A percentile compares a stretch with the other conserved stretches of the same genome.
Evolutionary conservation across 495 filamentous ascomycete genomes (phyloP).

Genomic region (Pseudoneurospora amorphoporcata): DNA sequence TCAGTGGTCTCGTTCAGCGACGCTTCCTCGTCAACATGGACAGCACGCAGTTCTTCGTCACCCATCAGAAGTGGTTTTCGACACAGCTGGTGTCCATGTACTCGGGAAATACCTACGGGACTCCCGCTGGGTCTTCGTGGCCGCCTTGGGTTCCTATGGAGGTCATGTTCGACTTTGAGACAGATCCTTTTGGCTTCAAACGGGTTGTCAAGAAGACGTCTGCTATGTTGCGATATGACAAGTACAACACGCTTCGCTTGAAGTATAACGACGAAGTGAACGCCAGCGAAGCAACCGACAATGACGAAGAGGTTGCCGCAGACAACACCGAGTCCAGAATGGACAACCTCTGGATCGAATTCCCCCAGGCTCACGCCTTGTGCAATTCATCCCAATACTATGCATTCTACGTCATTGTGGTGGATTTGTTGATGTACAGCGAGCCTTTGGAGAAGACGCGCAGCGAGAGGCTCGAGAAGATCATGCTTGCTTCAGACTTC

Average conservation of each 20-base stretch:
- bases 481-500: slow-evolving; percentile 99
- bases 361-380: slow-evolving; percentile 80
- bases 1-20: slow-evolving; percentile 88
- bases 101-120: slow-evolving; percentile 85
- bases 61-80: slow-evolving; percentile 77
- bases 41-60: slow-evolving; percentile 95
- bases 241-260: slow-evolving; percentile 91
- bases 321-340: slow-evolving; percentile 65
- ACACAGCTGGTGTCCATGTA: slow-evolving; percentile 79
- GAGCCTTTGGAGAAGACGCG: slow-evolving; percentile 94
- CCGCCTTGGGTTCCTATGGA: slow-evolving; percentile 97
- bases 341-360: slow-evolving; percentile 93
- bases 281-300: slow-evolving; percentile 37
- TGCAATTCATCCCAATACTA: slow-evolving; percentile 97
- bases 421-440: slow-evolving; percentile 88
- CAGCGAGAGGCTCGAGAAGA: slow-evolving; percentile 88
- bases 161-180: slow-evolving; percentile 92
- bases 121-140: slow-evolving; percentile 76
- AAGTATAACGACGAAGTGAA: slow-evolving; percentile 96
- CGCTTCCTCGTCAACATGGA: slow-evolving; percentile 92
- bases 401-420: slow-evolving; percentile 91
- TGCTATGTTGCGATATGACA: slow-evolving; percentile 87
- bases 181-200: slow-evolving; percentile 89
- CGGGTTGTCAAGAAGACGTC: slow-evolving; percentile 92
- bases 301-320: slow-evolving; percentile 17